These are phyloP conservation scores for Eutrema japonicum DNA, from an alignment of 345 rosid species.

Conservation along the genomic window DNA sequence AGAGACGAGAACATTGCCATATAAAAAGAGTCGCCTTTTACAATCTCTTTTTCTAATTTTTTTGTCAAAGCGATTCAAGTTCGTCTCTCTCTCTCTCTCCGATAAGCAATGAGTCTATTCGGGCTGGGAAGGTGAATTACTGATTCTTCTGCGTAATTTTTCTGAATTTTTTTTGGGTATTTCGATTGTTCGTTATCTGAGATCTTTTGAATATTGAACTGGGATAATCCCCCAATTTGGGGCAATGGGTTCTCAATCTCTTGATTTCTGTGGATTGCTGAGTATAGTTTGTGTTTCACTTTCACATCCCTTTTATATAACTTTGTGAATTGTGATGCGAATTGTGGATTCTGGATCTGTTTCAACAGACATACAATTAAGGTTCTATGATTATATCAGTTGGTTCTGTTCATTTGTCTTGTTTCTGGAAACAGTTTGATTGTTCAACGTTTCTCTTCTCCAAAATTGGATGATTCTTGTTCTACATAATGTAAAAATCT, in stretches of 20 bases:
- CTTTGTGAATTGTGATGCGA: background rate
- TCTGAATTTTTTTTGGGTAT: background rate
- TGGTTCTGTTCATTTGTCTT: background rate
- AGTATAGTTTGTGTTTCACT: background rate
- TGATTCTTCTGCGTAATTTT: background rate
- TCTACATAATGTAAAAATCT: background rate
- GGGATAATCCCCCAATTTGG: background rate
- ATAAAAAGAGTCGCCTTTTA: background rate
- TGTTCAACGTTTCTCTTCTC: conserved; percentile 9
- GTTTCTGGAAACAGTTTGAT: background rate
- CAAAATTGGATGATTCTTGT: background rate
- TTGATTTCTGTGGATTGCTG: background rate
- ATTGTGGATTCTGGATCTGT: conserved; percentile 1
- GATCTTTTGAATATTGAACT: conserved; percentile 3
- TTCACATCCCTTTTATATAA: background rate
- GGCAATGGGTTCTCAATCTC: background rate
- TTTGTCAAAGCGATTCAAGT: conserved; percentile 2
- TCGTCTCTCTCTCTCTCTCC: background rate
- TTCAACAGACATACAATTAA: background rate
- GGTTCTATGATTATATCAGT: background rate
- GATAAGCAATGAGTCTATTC: conserved; percentile 8
- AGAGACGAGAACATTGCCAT: background rate
- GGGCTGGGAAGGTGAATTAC: conserved; percentile 28
- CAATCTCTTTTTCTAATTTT: background rate
- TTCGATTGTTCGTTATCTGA: conserved; percentile 14